Evolutionary conservation across 306 rosid species (phyloP).

Genomic region (Oemleria cerasiformis): DNA sequence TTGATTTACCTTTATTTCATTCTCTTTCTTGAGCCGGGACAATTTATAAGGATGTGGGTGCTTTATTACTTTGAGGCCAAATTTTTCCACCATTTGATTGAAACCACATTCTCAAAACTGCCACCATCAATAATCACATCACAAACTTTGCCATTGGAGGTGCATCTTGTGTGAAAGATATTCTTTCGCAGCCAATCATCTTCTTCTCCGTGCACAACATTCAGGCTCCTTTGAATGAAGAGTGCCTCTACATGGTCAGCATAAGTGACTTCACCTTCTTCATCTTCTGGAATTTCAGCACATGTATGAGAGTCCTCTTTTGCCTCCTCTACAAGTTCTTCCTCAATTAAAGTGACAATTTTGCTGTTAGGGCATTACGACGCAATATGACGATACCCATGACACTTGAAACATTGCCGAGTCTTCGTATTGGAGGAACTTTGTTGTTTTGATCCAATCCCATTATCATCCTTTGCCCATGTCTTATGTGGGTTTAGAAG

Average conservation of each 20-base stretch:
- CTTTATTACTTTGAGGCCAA: background rate
- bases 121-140: slow-evolving; percentile 1
- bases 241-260: background rate
- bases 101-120: background rate
- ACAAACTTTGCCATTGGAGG: background rate
- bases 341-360: background rate
- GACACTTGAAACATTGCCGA: background rate
- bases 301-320: too few species aligned
- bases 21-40: background rate
- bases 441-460: background rate
- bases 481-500: background rate
- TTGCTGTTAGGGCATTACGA: background rate
- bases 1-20: background rate
- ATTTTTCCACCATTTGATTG: background rate
- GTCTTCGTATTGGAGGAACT: background rate
- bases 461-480: background rate
- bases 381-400: background rate
- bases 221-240: background rate
- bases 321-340: background rate
- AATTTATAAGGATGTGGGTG: background rate
- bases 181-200: background rate
- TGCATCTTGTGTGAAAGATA: background rate
- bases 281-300: background rate
- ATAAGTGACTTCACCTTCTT: background rate
- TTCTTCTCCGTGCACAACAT: background rate